phyloP scores from a whole-genome alignment of 805 yeast species.

The Jamesozyma hellenica region DNA sequence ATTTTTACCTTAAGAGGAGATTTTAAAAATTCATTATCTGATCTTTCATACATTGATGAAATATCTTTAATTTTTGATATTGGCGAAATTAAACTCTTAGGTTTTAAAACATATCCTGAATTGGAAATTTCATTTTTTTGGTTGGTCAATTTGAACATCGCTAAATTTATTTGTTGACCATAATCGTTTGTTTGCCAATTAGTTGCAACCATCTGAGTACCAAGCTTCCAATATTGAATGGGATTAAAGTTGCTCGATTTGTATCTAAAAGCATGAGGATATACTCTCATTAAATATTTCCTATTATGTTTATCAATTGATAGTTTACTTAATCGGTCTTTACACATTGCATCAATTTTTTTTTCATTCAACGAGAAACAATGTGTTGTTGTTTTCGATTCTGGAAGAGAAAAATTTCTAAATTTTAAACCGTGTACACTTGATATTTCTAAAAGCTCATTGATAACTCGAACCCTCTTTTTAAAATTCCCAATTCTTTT shows the following conservation, averaged over 20 bases:
- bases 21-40: conserved; percentile 3
- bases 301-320: conserved; percentile 70
- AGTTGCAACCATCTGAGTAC: conserved; percentile 91
- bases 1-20: conserved; percentile 27
- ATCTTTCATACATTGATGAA: conserved; percentile 12
- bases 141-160: conserved; percentile 56
- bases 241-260: conserved; percentile 80
- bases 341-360: conserved; percentile 48
- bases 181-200: conserved; percentile 91
- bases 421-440: conserved; percentile 61
- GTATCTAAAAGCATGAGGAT: conserved; percentile 73
- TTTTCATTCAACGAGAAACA: conserved; percentile 83
- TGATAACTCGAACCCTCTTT: conserved; percentile 15
- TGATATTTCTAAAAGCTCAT: conserved; percentile 20
- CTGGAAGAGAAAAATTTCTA: conserved; percentile 75
- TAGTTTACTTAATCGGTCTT: conserved; percentile 44
- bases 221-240: conserved; percentile 66
- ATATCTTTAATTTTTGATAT: conserved; percentile 21
- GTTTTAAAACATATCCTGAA: conserved; percentile 76
- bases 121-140: conserved; percentile 24
- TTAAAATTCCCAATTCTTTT: conserved; percentile 27
- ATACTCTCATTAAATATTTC: conserved; percentile 66
- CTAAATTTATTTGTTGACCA: conserved; percentile 82
- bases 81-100: conserved; percentile 34
- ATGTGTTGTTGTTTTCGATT: conserved; percentile 70